Conservation (phyloP, 805 yeast genomes). For the Candida palmyrensis region DNA sequence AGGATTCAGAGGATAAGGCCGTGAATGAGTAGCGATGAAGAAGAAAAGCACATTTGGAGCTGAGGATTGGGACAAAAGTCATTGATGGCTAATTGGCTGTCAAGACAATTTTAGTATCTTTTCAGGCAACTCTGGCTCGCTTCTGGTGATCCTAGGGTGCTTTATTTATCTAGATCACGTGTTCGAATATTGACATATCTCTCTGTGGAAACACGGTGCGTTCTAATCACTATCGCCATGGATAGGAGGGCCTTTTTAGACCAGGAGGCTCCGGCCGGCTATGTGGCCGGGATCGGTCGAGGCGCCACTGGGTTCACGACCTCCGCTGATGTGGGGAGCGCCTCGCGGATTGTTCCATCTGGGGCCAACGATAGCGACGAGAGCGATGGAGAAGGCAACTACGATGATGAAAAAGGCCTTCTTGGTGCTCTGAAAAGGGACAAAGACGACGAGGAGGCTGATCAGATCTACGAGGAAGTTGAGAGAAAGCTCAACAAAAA, state of each 20-base stretch:
- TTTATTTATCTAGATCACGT: no score
- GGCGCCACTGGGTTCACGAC: constrained; percentile 95
- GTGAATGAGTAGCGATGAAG: no score
- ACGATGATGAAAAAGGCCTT: constrained; percentile 28
- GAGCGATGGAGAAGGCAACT: constrained; percentile 19
- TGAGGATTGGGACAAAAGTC: no score
- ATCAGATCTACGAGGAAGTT: constrained; percentile 57
- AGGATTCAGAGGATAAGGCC: background rate
- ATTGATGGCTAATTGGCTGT: no score
- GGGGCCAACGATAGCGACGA: constrained; percentile 28
- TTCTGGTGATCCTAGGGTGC: no score
- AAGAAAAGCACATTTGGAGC: no score
- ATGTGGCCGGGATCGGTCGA: constrained; percentile 88
- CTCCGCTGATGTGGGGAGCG: constrained; percentile 65
- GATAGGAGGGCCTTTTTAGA: constrained; percentile 64
- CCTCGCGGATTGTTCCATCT: constrained; percentile 25
- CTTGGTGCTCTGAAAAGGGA: constrained; percentile 22
- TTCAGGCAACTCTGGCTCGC: no score
- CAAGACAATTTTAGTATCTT: no score
- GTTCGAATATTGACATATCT: no score
- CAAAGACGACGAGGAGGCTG: constrained; percentile 76
- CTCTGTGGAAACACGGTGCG: no score
- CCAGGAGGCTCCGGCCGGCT: constrained; percentile 84
- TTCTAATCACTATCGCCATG: no score
- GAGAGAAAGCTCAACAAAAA: constrained; percentile 47